Evolutionary conservation across 176 grass and related monocot species (phyloP), one percentile per base, ranked within the genome.

Genomic region (Oryza coarctata): DNA sequence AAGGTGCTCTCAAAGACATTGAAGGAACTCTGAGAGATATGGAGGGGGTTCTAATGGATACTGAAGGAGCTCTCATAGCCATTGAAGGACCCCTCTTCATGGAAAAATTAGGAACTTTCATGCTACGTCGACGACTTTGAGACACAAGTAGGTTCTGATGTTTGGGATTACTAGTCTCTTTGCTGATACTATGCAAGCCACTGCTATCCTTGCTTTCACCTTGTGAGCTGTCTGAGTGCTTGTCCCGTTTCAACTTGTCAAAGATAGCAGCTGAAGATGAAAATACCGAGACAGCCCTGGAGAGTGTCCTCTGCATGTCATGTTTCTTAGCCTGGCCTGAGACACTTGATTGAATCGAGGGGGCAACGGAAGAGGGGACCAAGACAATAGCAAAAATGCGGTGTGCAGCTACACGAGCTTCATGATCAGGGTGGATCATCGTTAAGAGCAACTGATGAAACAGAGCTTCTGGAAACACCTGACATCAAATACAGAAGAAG

Each of bases 191-290:
- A 77, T 83, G 49, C 58, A 85, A 80, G 50, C 50, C 50, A 76
- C 22, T 72, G 36, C 87, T 86, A 40, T 86, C 84, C 77, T 76
- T 82, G 70, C 27, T 91, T 87, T 89, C 88, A 77, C 85, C 85
- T 70, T 80, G 64, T 73, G 82, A 63, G 79, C 38, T 95, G 65
- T 94, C 91, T 39, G 87, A 85, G 76, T 71, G 34, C 47, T 90
- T 95, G 39, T 99, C 96, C 73, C 49, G 88, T 89, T 79, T 93
- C 38, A 99, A 68, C 83, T 99, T 99, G 77, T 95, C 96, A 88
- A 99, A 99, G 55, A 99, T 84, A 82, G 96, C 96, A 92, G 96
- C 93, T 63, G 96, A 99, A 87, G 96, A 99, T 80, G 96, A 99
- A 91, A 99, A 99, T 30, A 99, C 93, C 31, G 96, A 99, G 65